Percentiles rank a stretch among this genome's conserved stretches.
These are phyloP conservation scores for Penicilliopsis zonata DNA, from an alignment of 495 filamentous ascomycete genomes.

Conservation along the genomic window DNA sequence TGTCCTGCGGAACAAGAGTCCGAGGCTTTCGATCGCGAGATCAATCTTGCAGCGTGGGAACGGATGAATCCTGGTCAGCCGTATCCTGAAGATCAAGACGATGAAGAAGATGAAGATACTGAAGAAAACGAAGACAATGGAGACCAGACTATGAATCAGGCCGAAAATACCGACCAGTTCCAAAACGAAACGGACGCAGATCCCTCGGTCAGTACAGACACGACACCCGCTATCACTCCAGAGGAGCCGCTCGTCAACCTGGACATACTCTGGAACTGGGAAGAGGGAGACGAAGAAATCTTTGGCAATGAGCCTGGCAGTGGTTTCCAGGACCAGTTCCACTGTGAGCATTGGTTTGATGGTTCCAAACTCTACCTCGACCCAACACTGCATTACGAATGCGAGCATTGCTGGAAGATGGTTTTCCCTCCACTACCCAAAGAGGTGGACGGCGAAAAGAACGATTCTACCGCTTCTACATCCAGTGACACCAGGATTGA, in stretches of 20 bases:
- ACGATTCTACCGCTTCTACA: no score
- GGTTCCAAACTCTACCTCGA: not conserved
- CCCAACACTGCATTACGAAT: slow-evolving; percentile 4
- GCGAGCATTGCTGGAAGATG: slow-evolving; percentile 7
- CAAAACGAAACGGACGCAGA: not conserved
- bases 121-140: no score
- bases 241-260: slow-evolving; percentile 1
- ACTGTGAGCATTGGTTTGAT: slow-evolving; percentile 8
- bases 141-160: no score
- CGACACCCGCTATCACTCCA: not conserved
- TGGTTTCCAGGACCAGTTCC: slow-evolving; percentile 4
- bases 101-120: not conserved
- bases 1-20: slow-evolving; percentile 5
- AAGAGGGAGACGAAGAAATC: slow-evolving; percentile 4
- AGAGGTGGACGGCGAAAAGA: no score
- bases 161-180: no score
- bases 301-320: slow-evolving; percentile 9
- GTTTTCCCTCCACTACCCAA: no score
- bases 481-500: no score
- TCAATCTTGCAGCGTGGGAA: not conserved
- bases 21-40: slow-evolving; percentile 5
- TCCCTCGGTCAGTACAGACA: not conserved
- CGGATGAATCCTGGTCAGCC: not conserved
- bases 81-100: not conserved
- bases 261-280: slow-evolving; percentile 2